Evolutionary conservation across 768 basidiomycete species (phyloP).

Genomic region (Kwoniella dejecticola): DNA sequence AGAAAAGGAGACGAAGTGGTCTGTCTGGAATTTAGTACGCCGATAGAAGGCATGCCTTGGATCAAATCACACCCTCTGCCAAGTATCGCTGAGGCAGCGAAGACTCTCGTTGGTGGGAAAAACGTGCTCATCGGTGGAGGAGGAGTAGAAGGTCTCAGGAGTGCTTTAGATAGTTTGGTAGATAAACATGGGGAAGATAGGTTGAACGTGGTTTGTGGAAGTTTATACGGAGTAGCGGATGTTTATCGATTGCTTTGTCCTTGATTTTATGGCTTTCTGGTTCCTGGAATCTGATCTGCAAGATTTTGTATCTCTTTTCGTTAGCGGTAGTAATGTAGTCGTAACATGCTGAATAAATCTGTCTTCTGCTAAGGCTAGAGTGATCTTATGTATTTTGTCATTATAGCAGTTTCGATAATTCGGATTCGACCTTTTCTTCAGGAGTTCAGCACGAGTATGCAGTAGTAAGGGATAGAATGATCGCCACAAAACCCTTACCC

Average conservation of each 20-base stretch:
- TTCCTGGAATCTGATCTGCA: not conserved
- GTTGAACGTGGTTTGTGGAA: conserved; percentile 78
- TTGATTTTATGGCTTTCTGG: not conserved
- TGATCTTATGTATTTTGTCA: no score
- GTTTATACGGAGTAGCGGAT: conserved; percentile 92
- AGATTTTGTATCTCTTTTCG: no score
- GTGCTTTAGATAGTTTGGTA: conserved; percentile 62
- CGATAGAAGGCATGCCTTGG: conserved; percentile 94
- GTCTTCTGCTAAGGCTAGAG: no score
- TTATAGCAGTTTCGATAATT: no score
- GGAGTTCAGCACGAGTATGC: no score
- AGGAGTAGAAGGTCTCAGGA: conserved; percentile 46
- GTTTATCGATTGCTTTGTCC: conserved; percentile 66
- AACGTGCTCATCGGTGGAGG: not conserved
- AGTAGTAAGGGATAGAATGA: no score
- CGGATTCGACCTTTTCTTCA: no score
- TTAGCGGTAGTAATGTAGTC: no score
- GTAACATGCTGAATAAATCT: no score
- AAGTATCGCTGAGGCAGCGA: conserved; percentile 59
- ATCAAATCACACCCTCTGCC: conserved; percentile 66
- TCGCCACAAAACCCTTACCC: no score
- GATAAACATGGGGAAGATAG: conserved; percentile 28
- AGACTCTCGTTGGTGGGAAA: conserved; percentile 22
- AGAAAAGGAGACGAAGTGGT: conserved; percentile 53
- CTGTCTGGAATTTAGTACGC: conserved; percentile 52